These are phyloP conservation scores for Eudorina sp. DNA, from an alignment of 139 green algal genomes.

Conservation along the genomic window DNA sequence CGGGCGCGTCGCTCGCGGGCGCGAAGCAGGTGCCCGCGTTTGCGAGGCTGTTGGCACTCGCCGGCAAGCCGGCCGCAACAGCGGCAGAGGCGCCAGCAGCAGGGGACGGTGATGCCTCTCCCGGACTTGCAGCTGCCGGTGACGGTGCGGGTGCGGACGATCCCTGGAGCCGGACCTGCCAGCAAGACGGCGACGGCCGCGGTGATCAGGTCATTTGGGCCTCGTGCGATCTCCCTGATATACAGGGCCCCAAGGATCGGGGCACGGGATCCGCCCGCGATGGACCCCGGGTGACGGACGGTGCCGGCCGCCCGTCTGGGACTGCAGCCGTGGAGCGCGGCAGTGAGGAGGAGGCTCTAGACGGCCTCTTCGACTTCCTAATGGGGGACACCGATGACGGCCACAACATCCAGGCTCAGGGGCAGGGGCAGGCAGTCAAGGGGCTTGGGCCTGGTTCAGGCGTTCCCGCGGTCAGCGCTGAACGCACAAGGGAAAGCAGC, in stretches of 20 bases:
- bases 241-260: too few species aligned
- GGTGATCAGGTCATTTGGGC: too few species aligned
- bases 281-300: too few species aligned
- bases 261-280: too few species aligned
- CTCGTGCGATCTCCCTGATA: too few species aligned
- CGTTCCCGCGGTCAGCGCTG: neutral
- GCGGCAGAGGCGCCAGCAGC: neutral
- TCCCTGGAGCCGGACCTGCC: too few species aligned
- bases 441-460: neutral
- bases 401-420: too few species aligned
- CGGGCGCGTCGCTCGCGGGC: neutral
- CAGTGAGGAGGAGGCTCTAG: neutral
- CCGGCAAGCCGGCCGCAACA: neutral
- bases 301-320: too few species aligned
- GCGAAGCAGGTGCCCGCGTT: constrained; percentile 29
- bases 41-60: constrained; percentile 15
- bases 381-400: neutral
- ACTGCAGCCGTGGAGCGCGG: neutral
- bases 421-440: too few species aligned
- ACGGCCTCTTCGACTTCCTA: constrained; percentile 8
- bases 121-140: too few species aligned
- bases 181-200: too few species aligned
- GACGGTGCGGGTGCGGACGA: too few species aligned
- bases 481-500: neutral
- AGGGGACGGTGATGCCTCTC: neutral